Base-by-base conservation (phyloP, 2,329 filamentous ascomycete genomes). In the Colletotrichum scovillei region DNA sequence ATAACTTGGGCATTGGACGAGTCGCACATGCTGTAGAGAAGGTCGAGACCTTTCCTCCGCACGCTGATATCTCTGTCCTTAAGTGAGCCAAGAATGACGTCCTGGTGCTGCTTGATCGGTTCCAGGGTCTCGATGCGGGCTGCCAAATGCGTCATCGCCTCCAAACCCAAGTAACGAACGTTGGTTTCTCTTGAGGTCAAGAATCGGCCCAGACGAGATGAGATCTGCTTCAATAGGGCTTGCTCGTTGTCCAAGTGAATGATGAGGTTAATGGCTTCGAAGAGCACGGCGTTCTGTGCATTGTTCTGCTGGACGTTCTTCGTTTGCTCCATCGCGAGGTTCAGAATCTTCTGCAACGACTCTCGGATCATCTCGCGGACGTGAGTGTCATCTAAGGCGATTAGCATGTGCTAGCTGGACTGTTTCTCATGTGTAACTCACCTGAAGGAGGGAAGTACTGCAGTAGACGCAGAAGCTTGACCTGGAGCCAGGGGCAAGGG, bases 221-320 rank as follows among this genome's bases (percentile, higher is more conserved):
- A 98, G 74, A 99, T 97, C 79, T 98, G 95, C 79, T 97, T 93
- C 95, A 99, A 98, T 66, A 99, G 87, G 26, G 93, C 93, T 76
- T 96, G 94, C 82, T 99, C 97, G 0, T 95, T 98, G 78, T 98
- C 97, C 28, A 99, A 90, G 80, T 99, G 97, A 76, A 99, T 99
- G 77, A 98, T 97, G 57, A 99, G 90, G 81, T 99, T 98, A 83
- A 99, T 99, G 28, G 97, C 97, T 86, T 99, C 97, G 79, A 99
- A 99, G 1, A 99, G 88, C 16, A 99, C 95, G 0, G 97, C 97
- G 80, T 99, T 99, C 80, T 98, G 97, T 0, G 97, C 97, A 81
- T 99, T 99, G 83, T 99, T 99, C 81, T 99, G 97, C 83, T 99
- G 97, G 19, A 99, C 97, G 78, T 99, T 99, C 85, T 98, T 99